Base-by-base conservation (phyloP, 768 basidiomycete species). In the Rhodotorula toruloides region DNA sequence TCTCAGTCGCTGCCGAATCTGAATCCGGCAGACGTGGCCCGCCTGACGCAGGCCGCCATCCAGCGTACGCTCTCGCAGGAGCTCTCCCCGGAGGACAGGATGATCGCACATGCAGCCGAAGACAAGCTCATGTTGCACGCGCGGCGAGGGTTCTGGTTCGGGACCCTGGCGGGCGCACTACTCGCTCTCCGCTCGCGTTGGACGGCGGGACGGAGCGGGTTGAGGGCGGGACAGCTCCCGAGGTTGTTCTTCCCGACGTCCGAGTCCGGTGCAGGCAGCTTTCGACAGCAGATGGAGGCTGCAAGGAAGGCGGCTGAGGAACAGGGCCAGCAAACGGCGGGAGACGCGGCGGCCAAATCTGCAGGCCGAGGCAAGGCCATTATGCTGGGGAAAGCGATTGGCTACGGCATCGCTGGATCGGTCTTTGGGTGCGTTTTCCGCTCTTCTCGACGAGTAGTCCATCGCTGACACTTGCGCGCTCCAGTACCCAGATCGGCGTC, bases 301-400 rank as follows among this genome's bases (percentile, higher is more conserved):
- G 66, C 61, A 2, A 67, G 58, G 57, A 48, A 54, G 37, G 66
- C 66, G 19, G 66, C 66, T 17, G 27, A 44, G 44, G 61, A 61
- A 37, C 49, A 57, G 8, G 61, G 47, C 29, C 29, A 46, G 19
- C 34, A 58, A 19, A n/a, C 37, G 9, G 50, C 56, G 16, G 53
- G 54, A n/a, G 66, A 67, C 12, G 42, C 53, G 19, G 56, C 61
- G 10, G 53, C 49, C 32, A 56, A 67, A 12, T 29, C n/a, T 14
- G 58, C 63, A 49, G 48, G 66, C 31, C 27, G 40, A 29, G 57
- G 61, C 9, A 67, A 46, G 52, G 66, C 56, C 1, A 8, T n/a
- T 2, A 54, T 67, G 46, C 54, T 67, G 22, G 66, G 56, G 16
- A 67, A 63, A 34, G 66, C 61, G 16, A 40, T 67, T 32, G 66